Evolutionary conservation across 2,329 filamentous ascomycete species (phyloP).

Genomic region (Penicillium nordicum): DNA sequence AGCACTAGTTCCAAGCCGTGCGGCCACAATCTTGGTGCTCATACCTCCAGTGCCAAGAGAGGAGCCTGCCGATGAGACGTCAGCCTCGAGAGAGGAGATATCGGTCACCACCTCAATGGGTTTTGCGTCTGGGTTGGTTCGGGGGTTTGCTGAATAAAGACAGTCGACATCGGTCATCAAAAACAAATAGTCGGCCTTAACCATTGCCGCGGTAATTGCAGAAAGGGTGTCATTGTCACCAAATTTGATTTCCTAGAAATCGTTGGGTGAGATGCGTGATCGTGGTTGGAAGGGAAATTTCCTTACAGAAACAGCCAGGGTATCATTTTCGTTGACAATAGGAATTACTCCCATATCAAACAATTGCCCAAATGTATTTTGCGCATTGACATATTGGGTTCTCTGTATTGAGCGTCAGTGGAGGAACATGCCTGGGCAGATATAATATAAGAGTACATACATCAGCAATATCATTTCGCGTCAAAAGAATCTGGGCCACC

Average conservation of each 20-base stretch:
- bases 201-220: conserved; percentile 94
- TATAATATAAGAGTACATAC: conserved; percentile 46
- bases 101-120: conserved; percentile 92
- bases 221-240: conserved; percentile 97
- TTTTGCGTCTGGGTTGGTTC: conserved; percentile 76
- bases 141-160: conserved; percentile 92
- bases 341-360: conserved; percentile 94
- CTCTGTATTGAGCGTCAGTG: conserved; percentile 50
- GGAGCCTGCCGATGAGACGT: conserved; percentile 88
- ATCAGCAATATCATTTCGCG: conserved; percentile 93
- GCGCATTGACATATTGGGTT: conserved; percentile 91
- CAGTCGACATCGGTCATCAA: conserved; percentile 99
- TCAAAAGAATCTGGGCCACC: conserved; percentile 90
- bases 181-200: conserved; percentile 93
- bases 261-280: neutral
- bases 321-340: conserved; percentile 99
- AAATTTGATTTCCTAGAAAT: conserved; percentile 81
- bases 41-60: conserved; percentile 91
- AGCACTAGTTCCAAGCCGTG: conserved; percentile 84
- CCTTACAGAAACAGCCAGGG: conserved; percentile 73
- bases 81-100: conserved; percentile 75
- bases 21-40: conserved; percentile 95
- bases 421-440: neutral
- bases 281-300: neutral
- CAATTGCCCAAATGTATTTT: conserved; percentile 88